These are phyloP conservation scores for Talaromyces sp. DNA, from an alignment of 2,329 filamentous ascomycete species.

Conservation along the genomic window DNA sequence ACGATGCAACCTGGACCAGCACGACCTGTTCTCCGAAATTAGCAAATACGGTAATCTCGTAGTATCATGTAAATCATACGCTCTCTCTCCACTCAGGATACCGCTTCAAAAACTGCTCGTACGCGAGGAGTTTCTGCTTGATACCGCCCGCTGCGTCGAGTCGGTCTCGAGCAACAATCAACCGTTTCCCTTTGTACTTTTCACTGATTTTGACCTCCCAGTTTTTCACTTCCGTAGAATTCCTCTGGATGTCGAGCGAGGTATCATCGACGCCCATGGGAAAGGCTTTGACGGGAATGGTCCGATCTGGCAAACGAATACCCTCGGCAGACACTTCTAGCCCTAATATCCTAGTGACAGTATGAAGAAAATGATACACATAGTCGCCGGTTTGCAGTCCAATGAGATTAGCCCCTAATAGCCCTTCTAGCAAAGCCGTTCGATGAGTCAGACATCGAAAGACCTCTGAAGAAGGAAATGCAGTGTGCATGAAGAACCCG, in stretches of 20 bases:
- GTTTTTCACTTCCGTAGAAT: conserved; percentile 63
- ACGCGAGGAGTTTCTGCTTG: conserved; percentile 83
- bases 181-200: conserved; percentile 75
- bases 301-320: conserved; percentile 79
- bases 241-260: conserved; percentile 62
- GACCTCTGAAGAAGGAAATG: conserved; percentile 91
- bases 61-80: conserved; percentile 24
- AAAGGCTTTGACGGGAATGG: conserved; percentile 73
- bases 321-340: conserved; percentile 81
- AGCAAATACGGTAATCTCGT: background rate
- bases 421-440: conserved; percentile 77
- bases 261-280: conserved; percentile 84
- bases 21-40: conserved; percentile 59
- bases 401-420: conserved; percentile 85
- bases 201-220: conserved; percentile 76
- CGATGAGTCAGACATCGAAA: conserved; percentile 83
- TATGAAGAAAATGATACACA: conserved; percentile 85
- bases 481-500: conserved; percentile 89
- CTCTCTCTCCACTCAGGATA: conserved; percentile 81
- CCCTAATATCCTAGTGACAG: conserved; percentile 78
- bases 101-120: conserved; percentile 85
- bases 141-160: conserved; percentile 87
- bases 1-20: conserved; percentile 78
- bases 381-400: conserved; percentile 94
- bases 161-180: conserved; percentile 91